phyloP scores from a whole-genome alignment of 768 basidiomycete species.

The Amanita subjunquillea region DNA sequence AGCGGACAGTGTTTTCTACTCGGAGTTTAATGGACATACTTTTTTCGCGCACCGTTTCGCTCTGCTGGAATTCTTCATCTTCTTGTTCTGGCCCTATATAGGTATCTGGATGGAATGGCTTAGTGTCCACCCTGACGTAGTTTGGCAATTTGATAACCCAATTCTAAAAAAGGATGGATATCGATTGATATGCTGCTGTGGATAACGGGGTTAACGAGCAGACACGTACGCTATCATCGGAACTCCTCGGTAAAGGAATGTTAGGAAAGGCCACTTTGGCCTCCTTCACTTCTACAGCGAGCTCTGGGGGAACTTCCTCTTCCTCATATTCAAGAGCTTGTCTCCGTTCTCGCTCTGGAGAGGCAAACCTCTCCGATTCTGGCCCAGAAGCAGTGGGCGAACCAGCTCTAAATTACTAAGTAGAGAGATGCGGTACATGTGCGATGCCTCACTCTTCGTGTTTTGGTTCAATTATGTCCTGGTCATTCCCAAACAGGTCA shows the following conservation, averaged over 20 bases:
- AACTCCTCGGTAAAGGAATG: conserved; percentile 68
- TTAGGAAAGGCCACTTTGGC: conserved; percentile 81
- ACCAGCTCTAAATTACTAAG: conserved; percentile 18
- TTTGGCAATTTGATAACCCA: conserved; percentile 95
- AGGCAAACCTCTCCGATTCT: conserved; percentile 56
- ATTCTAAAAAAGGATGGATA: conserved; percentile 33
- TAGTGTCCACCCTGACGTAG: conserved; percentile 82
- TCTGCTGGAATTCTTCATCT: conserved; percentile 47
- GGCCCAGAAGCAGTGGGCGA: conserved; percentile 41
- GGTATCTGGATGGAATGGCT: conserved; percentile 82
- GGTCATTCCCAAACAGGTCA: conserved; percentile 74
- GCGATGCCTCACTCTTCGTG: conserved; percentile 31
- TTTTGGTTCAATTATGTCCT: conserved; percentile 37
- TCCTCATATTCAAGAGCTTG: conserved; percentile 76
- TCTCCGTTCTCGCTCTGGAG: conserved; percentile 51
- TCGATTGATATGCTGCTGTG: neutral
- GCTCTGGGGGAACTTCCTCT: conserved; percentile 54
- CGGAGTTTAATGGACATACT: conserved; percentile 80
- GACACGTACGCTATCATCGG: conserved; percentile 66
- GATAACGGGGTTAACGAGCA: neutral
- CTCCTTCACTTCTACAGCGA: conserved; percentile 48
- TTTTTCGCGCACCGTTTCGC: conserved; percentile 59
- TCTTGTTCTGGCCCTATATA: conserved; percentile 81
- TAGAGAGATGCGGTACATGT: conserved; percentile 6
- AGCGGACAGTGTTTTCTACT: conserved; percentile 90